These are phyloP conservation scores for Pseudovirgaria hyperparasitica DNA, from an alignment of 2,329 filamentous ascomycete genomes.

Conservation along the genomic window DNA sequence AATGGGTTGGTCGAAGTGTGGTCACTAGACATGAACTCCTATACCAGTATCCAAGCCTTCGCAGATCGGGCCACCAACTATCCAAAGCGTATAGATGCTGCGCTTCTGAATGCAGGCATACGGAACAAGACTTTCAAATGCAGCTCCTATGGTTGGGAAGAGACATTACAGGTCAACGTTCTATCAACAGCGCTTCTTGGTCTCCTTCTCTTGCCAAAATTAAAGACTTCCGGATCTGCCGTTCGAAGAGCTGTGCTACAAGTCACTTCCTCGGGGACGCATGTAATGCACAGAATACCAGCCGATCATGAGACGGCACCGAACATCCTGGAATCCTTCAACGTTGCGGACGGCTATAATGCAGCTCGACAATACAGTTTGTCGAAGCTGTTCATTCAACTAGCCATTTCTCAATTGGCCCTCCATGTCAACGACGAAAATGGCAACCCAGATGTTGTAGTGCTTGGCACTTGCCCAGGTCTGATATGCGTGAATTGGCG, in stretches of 20 bases:
- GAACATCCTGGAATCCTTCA: conserved; percentile 19
- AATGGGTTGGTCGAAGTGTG: conserved; percentile 21
- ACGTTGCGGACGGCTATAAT: conserved; percentile 14
- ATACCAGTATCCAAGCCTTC: conserved; percentile 20
- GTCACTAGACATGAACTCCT: conserved; percentile 23
- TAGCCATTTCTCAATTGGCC: conserved; percentile 15
- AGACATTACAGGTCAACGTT: conserved; percentile 44
- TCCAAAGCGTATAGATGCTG: conserved; percentile 23
- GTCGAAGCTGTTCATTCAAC: conserved; percentile 24
- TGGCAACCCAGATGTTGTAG: background rate
- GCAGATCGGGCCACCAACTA: conserved; percentile 12
- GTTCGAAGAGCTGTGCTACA: conserved; percentile 17
- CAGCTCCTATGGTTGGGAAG: conserved; percentile 24
- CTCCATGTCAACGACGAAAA: no score
- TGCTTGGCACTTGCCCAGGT: no score
- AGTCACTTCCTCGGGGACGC: conserved; percentile 20
- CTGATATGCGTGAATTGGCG: background rate
- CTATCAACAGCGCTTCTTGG: conserved; percentile 44
- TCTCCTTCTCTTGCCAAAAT: conserved; percentile 33
- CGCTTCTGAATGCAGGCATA: conserved; percentile 27
- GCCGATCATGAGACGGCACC: conserved; percentile 10
- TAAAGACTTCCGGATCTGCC: conserved; percentile 15
- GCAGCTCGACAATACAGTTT: conserved; percentile 16
- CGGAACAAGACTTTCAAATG: conserved; percentile 11
- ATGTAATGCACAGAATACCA: conserved; percentile 14